Conservation (phyloP, 768 basidiomycete species). For the Phaffia australis region DNA sequence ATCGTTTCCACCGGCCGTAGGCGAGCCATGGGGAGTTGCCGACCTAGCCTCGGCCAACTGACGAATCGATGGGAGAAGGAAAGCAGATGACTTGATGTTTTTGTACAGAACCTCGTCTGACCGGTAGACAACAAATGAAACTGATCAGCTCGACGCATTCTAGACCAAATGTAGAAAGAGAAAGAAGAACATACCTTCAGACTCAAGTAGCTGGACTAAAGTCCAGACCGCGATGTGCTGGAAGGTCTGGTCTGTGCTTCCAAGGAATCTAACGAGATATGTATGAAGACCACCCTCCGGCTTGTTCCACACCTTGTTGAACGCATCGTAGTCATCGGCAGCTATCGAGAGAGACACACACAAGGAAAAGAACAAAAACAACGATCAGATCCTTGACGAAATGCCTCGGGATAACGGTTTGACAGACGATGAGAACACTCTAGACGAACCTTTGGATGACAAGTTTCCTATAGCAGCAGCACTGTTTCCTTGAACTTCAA, state of each 20-base stretch:
- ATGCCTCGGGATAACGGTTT: background rate
- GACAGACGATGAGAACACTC: background rate
- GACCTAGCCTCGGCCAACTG: constrained; percentile 50
- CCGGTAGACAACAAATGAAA: constrained; percentile 3
- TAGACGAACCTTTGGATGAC: constrained; percentile 49
- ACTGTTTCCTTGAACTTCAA: constrained; percentile 97
- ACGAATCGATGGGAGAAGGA: constrained; percentile 76
- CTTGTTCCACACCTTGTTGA: constrained; percentile 96
- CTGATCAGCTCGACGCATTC: background rate
- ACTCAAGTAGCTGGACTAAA: constrained; percentile 91
- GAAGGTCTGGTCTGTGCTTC: constrained; percentile 89
- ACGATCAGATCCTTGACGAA: background rate
- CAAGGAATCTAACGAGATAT: constrained; percentile 87
- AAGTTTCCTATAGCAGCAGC: constrained; percentile 95
- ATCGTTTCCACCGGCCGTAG: constrained; percentile 21
- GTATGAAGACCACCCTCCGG: constrained; percentile 94
- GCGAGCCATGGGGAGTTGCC: constrained; percentile 32
- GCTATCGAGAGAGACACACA: constrained; percentile 23
- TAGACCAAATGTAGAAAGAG: background rate
- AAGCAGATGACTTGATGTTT: constrained; percentile 73
- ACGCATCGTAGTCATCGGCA: constrained; percentile 76
- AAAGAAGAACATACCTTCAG: constrained; percentile 53
- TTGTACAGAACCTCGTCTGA: constrained; percentile 76
- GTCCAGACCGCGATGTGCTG: constrained; percentile 99
- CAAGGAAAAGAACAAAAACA: background rate